phyloP scores from a whole-genome alignment of 805 yeast genomes.

The Schwanniomyces vanrijiae region DNA sequence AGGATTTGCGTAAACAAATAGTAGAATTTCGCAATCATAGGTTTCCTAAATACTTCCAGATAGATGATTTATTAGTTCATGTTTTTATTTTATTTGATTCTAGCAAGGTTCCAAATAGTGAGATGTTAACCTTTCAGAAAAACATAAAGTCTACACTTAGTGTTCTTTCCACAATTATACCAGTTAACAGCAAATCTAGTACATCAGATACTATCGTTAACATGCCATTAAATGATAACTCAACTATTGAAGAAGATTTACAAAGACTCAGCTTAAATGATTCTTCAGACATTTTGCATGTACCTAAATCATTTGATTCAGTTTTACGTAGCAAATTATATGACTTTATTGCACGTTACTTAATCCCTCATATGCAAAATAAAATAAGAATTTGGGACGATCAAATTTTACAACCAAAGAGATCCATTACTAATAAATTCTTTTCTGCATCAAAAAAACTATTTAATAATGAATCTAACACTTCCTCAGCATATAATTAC shows the following conservation, averaged over 20 bases:
- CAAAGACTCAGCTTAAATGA: conserved; percentile 32
- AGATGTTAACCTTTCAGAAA: conserved; percentile 30
- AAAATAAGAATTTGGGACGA: conserved; percentile 86
- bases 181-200: conserved; percentile 7
- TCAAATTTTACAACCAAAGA: conserved; percentile 70
- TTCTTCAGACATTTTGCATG: conserved; percentile 13
- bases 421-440: conserved; percentile 71
- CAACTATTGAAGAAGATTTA: conserved; percentile 52
- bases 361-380: conserved; percentile 83
- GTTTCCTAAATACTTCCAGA: conserved; percentile 65
- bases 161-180: conserved; percentile 25
- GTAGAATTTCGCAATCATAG: conserved; percentile 49
- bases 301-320: conserved; percentile 40
- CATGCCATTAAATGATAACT: conserved; percentile 26
- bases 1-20: conserved; percentile 57
- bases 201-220: conserved; percentile 4
- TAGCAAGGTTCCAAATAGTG: conserved; percentile 19
- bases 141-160: conserved; percentile 24
- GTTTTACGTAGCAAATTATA: conserved; percentile 39
- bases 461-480: conserved; percentile 30
- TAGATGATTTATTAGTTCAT: conserved; percentile 56
- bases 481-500: conserved; percentile 40
- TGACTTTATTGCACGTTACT: conserved; percentile 48
- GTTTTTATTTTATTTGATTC: conserved; percentile 32
- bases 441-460: conserved; percentile 67